phyloP scores from a whole-genome alignment of 116 monocot species.

The Thalassia testudinum region DNA sequence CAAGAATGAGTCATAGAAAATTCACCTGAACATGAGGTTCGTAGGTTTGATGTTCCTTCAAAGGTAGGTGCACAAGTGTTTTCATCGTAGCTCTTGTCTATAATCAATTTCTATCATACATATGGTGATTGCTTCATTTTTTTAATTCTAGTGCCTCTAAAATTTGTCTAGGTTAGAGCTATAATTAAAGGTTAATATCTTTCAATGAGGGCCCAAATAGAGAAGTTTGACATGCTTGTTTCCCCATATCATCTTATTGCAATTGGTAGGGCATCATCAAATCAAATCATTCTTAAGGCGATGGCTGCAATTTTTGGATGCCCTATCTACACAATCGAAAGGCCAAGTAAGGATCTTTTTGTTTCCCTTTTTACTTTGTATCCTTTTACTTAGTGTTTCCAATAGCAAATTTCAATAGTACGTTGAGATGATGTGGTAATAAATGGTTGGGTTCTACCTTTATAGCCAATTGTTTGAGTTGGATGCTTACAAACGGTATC shows the following conservation, averaged over 20 bases:
- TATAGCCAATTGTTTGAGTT: too few relatives aligned
- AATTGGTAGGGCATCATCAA: slow-evolving; percentile 90
- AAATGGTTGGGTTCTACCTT: too few relatives aligned
- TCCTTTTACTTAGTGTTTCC: too few relatives aligned
- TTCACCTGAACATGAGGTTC: slow-evolving; percentile 27
- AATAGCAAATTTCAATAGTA: too few relatives aligned
- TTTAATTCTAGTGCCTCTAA: neutral
- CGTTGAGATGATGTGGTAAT: too few relatives aligned
- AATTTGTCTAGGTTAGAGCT: slow-evolving; percentile 71
- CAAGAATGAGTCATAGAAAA: slow-evolving; percentile 17
- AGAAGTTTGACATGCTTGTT: slow-evolving; percentile 79
- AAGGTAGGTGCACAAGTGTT: slow-evolving; percentile 38
- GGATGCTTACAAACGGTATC: too few relatives aligned
- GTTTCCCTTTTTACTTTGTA: too few relatives aligned
- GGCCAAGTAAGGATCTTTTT: slow-evolving; percentile 63
- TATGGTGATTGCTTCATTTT: neutral
- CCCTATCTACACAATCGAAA: slow-evolving; percentile 62
- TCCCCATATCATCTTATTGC: slow-evolving; percentile 76
- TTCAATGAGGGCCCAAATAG: slow-evolving; percentile 81
- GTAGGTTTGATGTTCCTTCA: slow-evolving; percentile 61
- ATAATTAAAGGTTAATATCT: slow-evolving; percentile 85
- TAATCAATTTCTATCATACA: neutral
- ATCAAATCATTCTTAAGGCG: slow-evolving; percentile 44
- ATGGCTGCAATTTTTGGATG: slow-evolving; percentile 73
- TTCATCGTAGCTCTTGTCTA: neutral